Evolutionary conservation across 495 filamentous ascomycete genomes (phyloP).

Genomic region (Beverwykella pulmonaria): DNA sequence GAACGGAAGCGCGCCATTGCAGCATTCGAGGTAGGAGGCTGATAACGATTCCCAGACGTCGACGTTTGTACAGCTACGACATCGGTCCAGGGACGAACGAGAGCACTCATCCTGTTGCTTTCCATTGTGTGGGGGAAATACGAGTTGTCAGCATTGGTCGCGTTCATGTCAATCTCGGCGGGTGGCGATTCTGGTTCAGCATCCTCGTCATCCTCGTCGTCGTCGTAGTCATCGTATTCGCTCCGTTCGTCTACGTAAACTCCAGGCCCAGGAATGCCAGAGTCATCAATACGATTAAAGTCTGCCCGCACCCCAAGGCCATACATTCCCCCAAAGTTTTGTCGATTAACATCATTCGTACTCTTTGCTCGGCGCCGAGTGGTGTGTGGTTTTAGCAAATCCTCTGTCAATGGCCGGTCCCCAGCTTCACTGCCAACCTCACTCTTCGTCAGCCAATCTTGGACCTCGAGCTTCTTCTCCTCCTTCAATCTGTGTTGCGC

Average conservation of each 20-base stretch:
- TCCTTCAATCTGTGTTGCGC: conserved; percentile 34
- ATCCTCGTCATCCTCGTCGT: conserved; percentile 34
- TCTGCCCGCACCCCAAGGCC: conserved; percentile 27
- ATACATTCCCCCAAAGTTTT: conserved; percentile 14
- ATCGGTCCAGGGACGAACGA: conserved; percentile 39
- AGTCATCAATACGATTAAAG: conserved; percentile 34
- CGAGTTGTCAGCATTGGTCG: conserved; percentile 24
- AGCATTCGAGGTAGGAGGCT: conserved; percentile 43
- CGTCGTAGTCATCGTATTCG: conserved; percentile 40
- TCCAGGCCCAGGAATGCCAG: conserved; percentile 41
- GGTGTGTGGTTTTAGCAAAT: conserved; percentile 17
- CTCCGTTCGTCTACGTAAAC: conserved; percentile 40
- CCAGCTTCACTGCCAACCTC: conserved; percentile 37
- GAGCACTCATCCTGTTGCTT: conserved; percentile 3
- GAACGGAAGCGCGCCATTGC: conserved; percentile 43
- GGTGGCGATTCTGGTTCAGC: conserved; percentile 38
- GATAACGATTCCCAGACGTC: conserved; percentile 27
- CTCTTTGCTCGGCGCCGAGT: conserved; percentile 40
- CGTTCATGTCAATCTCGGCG: conserved; percentile 28
- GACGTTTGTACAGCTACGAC: conserved; percentile 1
- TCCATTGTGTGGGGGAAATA: conserved; percentile 18
- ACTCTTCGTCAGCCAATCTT: conserved; percentile 41
- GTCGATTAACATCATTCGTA: conserved; percentile 36
- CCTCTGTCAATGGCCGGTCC: conserved; percentile 4
- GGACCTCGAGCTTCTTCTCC: conserved; percentile 42